Evolutionary conservation across 2,329 filamentous ascomycete genomes (phyloP).

Genomic region (Beauveria sp.): DNA sequence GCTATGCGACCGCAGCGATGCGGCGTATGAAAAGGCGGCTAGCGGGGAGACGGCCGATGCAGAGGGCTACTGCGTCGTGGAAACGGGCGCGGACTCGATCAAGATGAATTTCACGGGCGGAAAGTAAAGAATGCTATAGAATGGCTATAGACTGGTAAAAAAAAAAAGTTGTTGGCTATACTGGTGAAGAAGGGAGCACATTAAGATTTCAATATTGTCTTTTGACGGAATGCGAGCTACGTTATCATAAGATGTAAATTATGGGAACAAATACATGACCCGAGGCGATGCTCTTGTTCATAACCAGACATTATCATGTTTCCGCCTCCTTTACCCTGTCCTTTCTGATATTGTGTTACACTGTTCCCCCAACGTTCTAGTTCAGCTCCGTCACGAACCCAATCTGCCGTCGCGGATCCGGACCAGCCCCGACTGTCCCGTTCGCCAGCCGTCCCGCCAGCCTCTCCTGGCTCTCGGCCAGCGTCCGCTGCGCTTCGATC

Average conservation of each 20-base stretch:
- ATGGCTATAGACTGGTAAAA: no score
- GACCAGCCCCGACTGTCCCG: slow-evolving; percentile 15
- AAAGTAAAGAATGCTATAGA: slow-evolving; percentile 14
- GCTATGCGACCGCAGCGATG: slow-evolving; percentile 66
- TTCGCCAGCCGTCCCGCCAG: slow-evolving; percentile 38
- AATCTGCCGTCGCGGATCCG: slow-evolving; percentile 39
- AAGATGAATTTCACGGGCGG: slow-evolving; percentile 22
- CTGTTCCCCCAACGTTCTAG: slow-evolving; percentile 17
- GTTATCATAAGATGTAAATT: background rate
- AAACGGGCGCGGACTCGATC: slow-evolving; percentile 57
- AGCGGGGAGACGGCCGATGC: slow-evolving; percentile 63
- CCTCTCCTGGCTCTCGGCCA: slow-evolving; percentile 41
- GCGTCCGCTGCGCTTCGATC: slow-evolving; percentile 43
- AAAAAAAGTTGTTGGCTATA: no score
- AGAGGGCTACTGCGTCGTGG: slow-evolving; percentile 68
- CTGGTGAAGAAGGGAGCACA: background rate
- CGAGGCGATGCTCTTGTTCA: background rate
- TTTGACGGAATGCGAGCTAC: background rate
- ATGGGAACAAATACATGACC: background rate
- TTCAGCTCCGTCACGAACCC: slow-evolving; percentile 49
- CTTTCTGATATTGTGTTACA: no score
- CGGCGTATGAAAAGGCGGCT: slow-evolving; percentile 63
- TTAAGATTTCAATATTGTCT: background rate
- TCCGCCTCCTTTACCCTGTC: no score
- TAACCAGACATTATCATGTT: no score